Base-by-base conservation (phyloP, 768 basidiomycete genomes). In the Trametes coccinea region DNA sequence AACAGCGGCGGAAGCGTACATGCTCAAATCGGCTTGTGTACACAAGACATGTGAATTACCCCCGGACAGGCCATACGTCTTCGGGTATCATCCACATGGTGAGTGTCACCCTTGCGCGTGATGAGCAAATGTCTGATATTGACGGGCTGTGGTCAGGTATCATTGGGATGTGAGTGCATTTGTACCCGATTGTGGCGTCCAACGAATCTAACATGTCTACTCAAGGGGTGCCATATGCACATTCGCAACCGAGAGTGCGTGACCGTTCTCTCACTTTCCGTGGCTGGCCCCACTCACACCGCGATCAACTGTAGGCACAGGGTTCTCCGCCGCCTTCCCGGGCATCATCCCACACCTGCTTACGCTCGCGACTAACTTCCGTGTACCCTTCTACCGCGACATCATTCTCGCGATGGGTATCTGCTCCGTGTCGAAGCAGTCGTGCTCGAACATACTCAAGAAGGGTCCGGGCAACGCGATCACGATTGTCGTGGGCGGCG, bases 71-170 rank as follows among this genome's bases (percentile, higher is more conserved):
- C 89, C 92, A 17, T 99, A 99, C 76, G 84, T 99, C 13, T 99
- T 99, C 75, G 97, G 96, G 7, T 98, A 98, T 74, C 97, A 99
- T 74, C 97, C 97, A 16, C 97, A 99, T 75, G 97, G 95, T 88
- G 83, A 71, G 45, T 34, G 9, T 22, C 34, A 37, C 34, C 11
- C 11, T 11, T 11, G 11, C 5, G 34, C 11, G 34, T 37, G 5
- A 14, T 22, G n/a, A 0, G 22, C 22, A 22, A 22, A 22, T 61
- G 33, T 40, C 11, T 27, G 27, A 17, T 39, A 22, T 61, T 4
- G 37, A 31, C 34, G 47, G 27, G 3, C 11, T 11, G 27, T 44
- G 53, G 11, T 37, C 66, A 95, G 93, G 95, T 43, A 98, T 99
- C 66, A 98, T 99, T 72, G 95, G 96, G 68, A 98, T 97, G 95